Evolutionary conservation across 2,329 filamentous ascomycete species (phyloP), one percentile per base, ranked within the genome.

Genomic region (Xylaria sp.): DNA sequence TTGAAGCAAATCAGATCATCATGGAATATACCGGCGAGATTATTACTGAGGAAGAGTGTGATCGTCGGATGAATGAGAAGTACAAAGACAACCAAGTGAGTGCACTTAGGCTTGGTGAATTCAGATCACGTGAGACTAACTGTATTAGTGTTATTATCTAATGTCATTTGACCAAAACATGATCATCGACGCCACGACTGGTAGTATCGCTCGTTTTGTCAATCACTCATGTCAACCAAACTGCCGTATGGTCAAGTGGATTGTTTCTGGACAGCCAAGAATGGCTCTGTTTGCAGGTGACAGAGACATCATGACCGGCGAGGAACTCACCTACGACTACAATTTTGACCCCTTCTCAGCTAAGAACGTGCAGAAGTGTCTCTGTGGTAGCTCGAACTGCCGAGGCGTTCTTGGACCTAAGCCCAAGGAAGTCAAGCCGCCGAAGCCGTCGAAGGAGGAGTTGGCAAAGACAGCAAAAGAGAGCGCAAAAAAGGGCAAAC

Each of bases 151-250:
- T 81, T 98, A 97, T 81, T 99, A 99, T 80, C 85, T 99, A 59
- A 99, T 99, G 96, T 94, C 94, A 65, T 98, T 98, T 79, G 94
- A 98, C 78, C 94, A 98, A 80, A 96, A 97, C 80, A 96, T 98
- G 90, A 97, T 98, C 76, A 97, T 99, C 73, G 96, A 99, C 83
- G 96, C 95, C 41, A 98, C 94, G 33, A 94, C 93, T 65, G 96
- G 96, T 76, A 97, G 93, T 73, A 97, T 98, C 81, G 95, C 96
- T 76, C 92, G 96, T 65, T 99, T 99, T 80, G 94, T 99, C 79
- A 99, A 99, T 79, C 96, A 99, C 80, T 97, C 94, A 20, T 99
- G 96, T 82, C 91, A 93, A 66, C 96, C 96, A 2, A 99, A 99
- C 79, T 98, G 95, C 82, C 90, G 92, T 71, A 98, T 99, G 94